Evolutionary conservation across 306 rosid genomes (phyloP), one percentile per base, ranked within the genome.

Genomic region (Pyrus betulifolia): DNA sequence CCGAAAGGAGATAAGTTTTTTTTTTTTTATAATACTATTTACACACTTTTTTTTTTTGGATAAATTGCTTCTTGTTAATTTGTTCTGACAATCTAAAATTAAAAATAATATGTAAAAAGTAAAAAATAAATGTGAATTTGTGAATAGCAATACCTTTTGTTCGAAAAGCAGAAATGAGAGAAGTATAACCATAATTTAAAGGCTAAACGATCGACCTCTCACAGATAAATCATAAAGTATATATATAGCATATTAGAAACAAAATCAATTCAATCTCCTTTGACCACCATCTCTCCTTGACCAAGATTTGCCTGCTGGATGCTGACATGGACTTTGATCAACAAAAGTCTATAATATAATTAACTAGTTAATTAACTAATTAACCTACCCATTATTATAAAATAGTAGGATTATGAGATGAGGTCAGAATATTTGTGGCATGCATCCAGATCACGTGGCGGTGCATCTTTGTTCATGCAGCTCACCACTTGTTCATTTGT

Each of bases 381-480:
- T 58, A 22, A 58, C 11, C 30, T 58, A 25, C 23, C 63, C 63
- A 22, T 58, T 58, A 11, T 22, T n/a, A 49, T 49, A 17, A 49
- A 14, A 49, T 49, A 14, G 21, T 49, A 58, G 30, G 63, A 22
- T 58, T 22, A 49, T 49, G 55, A 15, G 55, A 49, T 27, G 45
- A 58, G 60, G 82, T 75, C 69, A 76, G 69, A 77, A 69, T 72
- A 25, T 30, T 59, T 52, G 86, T 74, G 86, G 78, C 44, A 25
- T 81, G 62, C 49, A 85, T 15, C 60, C 60, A 1, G 72, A 21
- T 73, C 77, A 60, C 22, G 58, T 46, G 35, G 22, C 21, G 19
- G 11, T 65, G 87, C 86, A 82, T 72, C 76, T 90, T 75, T 77
- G 76, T 86, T 86, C 85, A 76, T 78, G 88, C 88, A 80, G 70